A percentile compares a stretch with the other conserved stretches of the same genome.
These are phyloP conservation scores for Polygonum maritimum DNA, from an alignment of 148 eudicot species.

Conservation along the genomic window DNA sequence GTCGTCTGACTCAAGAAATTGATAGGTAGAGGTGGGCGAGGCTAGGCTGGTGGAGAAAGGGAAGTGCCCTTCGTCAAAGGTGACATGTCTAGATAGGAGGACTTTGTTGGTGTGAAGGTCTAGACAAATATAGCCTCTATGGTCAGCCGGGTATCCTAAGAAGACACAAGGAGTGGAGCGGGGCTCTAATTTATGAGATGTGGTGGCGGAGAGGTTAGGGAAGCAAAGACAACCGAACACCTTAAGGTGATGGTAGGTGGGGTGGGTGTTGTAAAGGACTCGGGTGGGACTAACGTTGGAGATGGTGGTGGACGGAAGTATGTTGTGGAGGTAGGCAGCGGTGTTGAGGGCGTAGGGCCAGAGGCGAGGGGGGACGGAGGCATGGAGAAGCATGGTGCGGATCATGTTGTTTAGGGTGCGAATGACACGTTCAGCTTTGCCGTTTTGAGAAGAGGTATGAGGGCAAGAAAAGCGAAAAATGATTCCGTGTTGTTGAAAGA, in stretches of 20 bases:
- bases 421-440: background rate
- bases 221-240: background rate
- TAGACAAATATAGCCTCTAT: background rate
- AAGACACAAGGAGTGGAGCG: background rate
- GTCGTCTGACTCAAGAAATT: too few species aligned
- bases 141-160: background rate
- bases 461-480: background rate
- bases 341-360: background rate
- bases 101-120: background rate
- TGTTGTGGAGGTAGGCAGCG: background rate
- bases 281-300: background rate
- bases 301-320: background rate
- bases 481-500: background rate
- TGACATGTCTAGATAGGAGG: background rate
- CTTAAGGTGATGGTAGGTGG: background rate
- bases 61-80: background rate
- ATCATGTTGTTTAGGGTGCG: background rate
- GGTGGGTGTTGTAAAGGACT: background rate
- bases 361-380: background rate
- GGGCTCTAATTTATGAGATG: background rate
- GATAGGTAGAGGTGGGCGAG: background rate
- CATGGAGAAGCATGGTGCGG: background rate
- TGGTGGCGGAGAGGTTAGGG: background rate
- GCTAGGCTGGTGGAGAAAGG: background rate
- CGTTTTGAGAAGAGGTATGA: background rate